These are phyloP conservation scores for Aspergillus texensis DNA, from an alignment of 2,329 filamentous ascomycete species.

Conservation along the genomic window DNA sequence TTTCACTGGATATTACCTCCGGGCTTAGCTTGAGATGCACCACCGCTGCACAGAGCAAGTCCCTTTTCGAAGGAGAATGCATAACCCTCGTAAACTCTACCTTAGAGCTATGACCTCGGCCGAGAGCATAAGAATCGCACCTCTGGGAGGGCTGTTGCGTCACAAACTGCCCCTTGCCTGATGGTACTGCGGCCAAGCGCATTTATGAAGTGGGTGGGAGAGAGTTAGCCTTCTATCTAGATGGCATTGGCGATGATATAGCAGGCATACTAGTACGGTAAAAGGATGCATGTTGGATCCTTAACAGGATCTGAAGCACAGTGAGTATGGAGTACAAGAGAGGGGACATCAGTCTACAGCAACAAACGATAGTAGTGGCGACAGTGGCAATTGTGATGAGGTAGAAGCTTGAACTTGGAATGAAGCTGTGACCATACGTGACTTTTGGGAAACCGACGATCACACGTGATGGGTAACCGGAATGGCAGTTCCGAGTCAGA, in stretches of 20 bases:
- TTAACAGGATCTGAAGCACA: not conserved
- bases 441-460: not conserved
- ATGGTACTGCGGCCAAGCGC: not conserved
- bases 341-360: not conserved
- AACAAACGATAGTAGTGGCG: not conserved
- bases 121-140: not conserved
- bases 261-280: not conserved
- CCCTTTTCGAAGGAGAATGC: not conserved
- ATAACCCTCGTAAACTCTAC: conserved; percentile 6
- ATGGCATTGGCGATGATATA: not conserved
- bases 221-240: not conserved
- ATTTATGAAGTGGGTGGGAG: not conserved
- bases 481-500: not conserved
- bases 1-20: not conserved
- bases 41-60: not conserved
- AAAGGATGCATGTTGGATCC: not conserved
- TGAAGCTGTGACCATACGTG: not conserved
- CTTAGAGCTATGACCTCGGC: not conserved
- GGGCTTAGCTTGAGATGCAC: not conserved
- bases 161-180: conserved; percentile 2
- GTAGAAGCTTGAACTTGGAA: not conserved
- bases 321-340: not conserved
- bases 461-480: conserved; percentile 1
- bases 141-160: not conserved
- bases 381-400: not conserved